Conservation (phyloP, 805 yeast species). For the Cyberlindnera maritima region DNA sequence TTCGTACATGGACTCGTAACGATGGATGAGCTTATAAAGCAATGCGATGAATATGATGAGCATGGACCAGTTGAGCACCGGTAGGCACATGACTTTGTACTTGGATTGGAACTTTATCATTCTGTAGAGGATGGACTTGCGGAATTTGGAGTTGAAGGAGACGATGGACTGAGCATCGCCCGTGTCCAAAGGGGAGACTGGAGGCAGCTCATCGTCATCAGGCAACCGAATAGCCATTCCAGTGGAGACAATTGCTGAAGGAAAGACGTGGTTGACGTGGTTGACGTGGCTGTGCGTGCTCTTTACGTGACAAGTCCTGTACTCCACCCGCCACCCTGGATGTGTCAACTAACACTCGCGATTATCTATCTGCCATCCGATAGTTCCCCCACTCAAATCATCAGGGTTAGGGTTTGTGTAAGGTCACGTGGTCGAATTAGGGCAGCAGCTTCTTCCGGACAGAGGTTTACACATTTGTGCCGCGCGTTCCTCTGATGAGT, state of each 20-base stretch:
- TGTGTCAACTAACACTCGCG: constrained; percentile 1
- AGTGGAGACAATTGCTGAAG: neutral
- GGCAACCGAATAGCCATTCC: constrained; percentile 14
- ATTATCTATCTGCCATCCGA: neutral
- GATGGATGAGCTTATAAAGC: constrained; percentile 50
- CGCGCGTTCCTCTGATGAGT: neutral
- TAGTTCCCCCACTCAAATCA: neutral
- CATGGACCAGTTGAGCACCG: constrained; percentile 54
- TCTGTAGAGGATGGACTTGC: constrained; percentile 19
- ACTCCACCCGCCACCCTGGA: neutral
- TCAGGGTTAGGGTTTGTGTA: neutral
- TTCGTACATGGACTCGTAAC: constrained; percentile 60
- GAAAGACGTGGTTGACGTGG: neutral
- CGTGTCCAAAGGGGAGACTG: neutral
- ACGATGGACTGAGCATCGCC: constrained; percentile 9
- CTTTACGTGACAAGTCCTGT: too few relatives aligned
- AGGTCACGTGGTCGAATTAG: neutral
- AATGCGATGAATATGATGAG: constrained; percentile 47
- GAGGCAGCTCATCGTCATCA: constrained; percentile 7
- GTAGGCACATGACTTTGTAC: constrained; percentile 45
- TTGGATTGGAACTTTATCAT: constrained; percentile 23
- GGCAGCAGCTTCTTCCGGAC: neutral
- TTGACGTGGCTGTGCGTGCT: too few relatives aligned
- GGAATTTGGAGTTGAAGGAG: constrained; percentile 15
- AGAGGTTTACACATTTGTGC: neutral